A percentile compares a stretch with the other conserved stretches of the same genome.
phyloP scores from a whole-genome alignment of 2,329 filamentous ascomycete genomes.

The Zymoseptoria tritici region DNA sequence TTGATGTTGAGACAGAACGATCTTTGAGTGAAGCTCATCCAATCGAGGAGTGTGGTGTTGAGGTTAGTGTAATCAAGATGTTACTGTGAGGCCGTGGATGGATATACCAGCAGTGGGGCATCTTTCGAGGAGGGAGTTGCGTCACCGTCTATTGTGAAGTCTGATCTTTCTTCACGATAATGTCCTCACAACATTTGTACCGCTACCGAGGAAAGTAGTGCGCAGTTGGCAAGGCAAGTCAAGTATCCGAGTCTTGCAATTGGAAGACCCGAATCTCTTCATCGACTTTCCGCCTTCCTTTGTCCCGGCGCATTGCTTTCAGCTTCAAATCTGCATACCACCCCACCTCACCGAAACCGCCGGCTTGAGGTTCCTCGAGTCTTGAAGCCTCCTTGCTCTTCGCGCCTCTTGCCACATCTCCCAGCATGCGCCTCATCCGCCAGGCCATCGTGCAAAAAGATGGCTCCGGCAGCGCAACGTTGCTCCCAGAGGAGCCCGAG shows the following conservation, averaged over 20 bases:
- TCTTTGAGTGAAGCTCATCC: slow-evolving; percentile 9
- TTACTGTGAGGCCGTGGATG: neutral
- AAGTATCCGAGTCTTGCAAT: neutral
- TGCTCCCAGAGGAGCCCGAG: slow-evolving; percentile 65
- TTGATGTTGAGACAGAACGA: neutral
- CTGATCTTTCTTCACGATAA: neutral
- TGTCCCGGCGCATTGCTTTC: neutral
- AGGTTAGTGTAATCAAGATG: neutral
- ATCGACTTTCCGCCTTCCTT: neutral
- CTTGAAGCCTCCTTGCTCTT: too few relatives aligned
- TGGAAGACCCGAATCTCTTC: neutral
- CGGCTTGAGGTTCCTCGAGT: neutral
- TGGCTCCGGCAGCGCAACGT: slow-evolving; percentile 57
- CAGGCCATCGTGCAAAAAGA: slow-evolving; percentile 56
- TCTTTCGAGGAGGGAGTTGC: neutral
- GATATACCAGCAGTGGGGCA: neutral
- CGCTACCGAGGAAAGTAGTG: neutral
- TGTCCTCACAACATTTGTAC: neutral
- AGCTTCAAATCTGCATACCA: neutral
- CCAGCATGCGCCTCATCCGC: slow-evolving; percentile 58
- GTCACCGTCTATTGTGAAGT: neutral
- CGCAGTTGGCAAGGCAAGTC: neutral
- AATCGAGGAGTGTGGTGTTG: neutral
- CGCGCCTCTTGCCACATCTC: neutral
- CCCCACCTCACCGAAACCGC: neutral